A percentile compares a stretch with the other conserved stretches of the same genome.
Conservation (phyloP, 495 filamentous ascomycete species). For the Podospora fimiseda region DNA sequence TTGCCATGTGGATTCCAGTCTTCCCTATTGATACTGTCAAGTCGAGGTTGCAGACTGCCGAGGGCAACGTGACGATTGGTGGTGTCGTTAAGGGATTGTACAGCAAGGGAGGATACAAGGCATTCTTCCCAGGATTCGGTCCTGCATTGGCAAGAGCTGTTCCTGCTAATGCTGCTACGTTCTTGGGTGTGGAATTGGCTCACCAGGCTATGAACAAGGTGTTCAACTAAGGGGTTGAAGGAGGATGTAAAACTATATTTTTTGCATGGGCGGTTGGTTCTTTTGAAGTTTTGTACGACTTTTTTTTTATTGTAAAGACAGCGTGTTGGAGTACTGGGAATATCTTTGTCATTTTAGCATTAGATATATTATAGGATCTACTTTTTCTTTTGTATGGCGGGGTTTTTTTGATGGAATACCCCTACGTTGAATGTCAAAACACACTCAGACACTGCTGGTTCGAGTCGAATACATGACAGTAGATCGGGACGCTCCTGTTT, state of each 20-base stretch:
- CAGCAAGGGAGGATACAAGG: constrained; percentile 71
- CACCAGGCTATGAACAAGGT: constrained; percentile 75
- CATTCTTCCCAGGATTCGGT: constrained; percentile 96
- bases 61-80: constrained; percentile 76
- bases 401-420: too few relatives aligned
- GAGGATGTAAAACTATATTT: not conserved
- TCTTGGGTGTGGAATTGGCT: constrained; percentile 71
- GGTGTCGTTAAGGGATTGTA: constrained; percentile 76
- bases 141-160: constrained; percentile 89
- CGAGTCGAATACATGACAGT: too few relatives aligned
- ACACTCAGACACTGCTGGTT: too few relatives aligned
- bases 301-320: constrained; percentile 7
- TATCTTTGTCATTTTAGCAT: too few relatives aligned
- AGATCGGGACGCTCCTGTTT: too few relatives aligned
- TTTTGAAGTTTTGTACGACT: not conserved
- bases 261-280: not conserved
- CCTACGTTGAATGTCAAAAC: too few relatives aligned
- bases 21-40: constrained; percentile 98
- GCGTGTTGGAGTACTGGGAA: too few relatives aligned
- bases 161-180: constrained; percentile 79
- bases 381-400: too few relatives aligned
- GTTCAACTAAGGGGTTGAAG: constrained; percentile 34
- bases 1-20: constrained; percentile 99
- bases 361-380: too few relatives aligned
- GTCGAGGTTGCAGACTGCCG: constrained; percentile 83